These are phyloP conservation scores for Xylaria sp. DNA, from an alignment of 2,329 filamentous ascomycete genomes.

Conservation along the genomic window DNA sequence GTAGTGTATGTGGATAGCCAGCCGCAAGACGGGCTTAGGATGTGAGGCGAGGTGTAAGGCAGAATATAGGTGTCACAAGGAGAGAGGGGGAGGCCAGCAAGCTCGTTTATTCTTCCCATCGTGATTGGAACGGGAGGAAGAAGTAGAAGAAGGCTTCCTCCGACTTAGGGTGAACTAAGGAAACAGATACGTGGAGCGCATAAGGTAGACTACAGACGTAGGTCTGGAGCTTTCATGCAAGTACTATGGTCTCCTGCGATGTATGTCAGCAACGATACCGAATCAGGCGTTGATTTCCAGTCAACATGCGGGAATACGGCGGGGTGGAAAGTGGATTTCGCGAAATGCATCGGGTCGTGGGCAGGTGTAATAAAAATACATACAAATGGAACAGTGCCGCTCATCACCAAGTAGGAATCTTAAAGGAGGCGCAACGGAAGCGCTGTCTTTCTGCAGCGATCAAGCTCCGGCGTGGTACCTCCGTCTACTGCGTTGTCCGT, in stretches of 20 bases:
- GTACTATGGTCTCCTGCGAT: slow-evolving; percentile 27
- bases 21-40: background rate
- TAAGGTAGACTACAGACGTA: slow-evolving; percentile 18
- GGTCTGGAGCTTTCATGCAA: slow-evolving; percentile 31
- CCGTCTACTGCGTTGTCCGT: slow-evolving; percentile 12
- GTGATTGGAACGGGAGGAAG: no score
- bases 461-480: slow-evolving; percentile 27
- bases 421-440: background rate
- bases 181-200: slow-evolving; percentile 18
- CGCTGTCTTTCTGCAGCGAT: slow-evolving; percentile 24
- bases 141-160: background rate
- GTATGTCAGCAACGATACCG: slow-evolving; percentile 37
- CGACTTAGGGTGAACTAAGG: background rate
- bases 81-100: background rate
- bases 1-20: background rate
- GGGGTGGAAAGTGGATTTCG: slow-evolving; percentile 5
- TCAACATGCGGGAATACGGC: slow-evolving; percentile 28
- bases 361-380: background rate
- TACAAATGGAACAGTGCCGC: background rate
- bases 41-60: slow-evolving; percentile 26
- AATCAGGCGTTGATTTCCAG: slow-evolving; percentile 26
- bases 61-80: slow-evolving; percentile 1
- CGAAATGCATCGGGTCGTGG: slow-evolving; percentile 5
- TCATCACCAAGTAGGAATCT: background rate
- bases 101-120: background rate